Conservation (phyloP, 306 rosid genomes). For the Prunus davidiana region DNA sequence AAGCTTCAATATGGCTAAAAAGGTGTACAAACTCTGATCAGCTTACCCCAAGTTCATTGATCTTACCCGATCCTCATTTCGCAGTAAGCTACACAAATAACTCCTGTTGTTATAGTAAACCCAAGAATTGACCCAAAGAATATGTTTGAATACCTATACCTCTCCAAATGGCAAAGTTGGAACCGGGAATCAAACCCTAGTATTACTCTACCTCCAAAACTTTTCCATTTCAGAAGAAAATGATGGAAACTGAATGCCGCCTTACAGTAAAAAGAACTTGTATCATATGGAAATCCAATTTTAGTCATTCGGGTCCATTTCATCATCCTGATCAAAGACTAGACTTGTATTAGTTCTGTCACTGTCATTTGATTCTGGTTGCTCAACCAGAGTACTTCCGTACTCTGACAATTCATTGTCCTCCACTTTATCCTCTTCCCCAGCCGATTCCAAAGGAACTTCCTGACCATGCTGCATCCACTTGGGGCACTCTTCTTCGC, state of each 20-base stretch:
- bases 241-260: neutral
- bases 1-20: neutral
- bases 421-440: constrained; percentile 52
- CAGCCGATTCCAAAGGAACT: constrained; percentile 27
- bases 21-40: constrained; percentile 7
- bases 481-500: constrained; percentile 86
- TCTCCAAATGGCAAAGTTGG: neutral
- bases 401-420: constrained; percentile 57
- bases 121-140: constrained; percentile 16
- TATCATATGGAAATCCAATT: neutral
- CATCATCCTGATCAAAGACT: constrained; percentile 61
- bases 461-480: constrained; percentile 76
- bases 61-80: neutral
- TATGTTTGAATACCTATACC: constrained; percentile 6
- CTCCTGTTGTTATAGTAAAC: neutral
- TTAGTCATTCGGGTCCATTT: constrained; percentile 88
- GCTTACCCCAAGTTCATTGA: neutral
- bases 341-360: constrained; percentile 40
- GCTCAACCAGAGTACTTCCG: constrained; percentile 53
- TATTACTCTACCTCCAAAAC: constrained; percentile 1
- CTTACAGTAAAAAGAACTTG: neutral
- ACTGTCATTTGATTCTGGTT: constrained; percentile 53
- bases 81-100: neutral
- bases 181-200: neutral
- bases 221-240: constrained; percentile 7